Percentiles rank a stretch among this genome's conserved stretches.
phyloP scores from a whole-genome alignment of 768 basidiomycete genomes.

The Boletus sp. region DNA sequence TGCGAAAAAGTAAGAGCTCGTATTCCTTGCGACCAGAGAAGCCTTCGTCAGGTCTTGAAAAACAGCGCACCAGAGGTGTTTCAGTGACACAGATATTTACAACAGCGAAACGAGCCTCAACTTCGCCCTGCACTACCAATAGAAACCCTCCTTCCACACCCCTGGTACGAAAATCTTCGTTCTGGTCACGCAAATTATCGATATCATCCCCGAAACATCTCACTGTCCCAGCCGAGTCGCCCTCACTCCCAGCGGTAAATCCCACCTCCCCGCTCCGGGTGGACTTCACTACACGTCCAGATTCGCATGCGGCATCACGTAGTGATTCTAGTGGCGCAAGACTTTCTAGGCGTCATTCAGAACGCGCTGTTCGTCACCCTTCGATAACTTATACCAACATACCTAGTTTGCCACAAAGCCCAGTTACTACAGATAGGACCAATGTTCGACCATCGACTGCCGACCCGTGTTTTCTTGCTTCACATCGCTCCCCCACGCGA shows the following conservation, averaged over 20 bases:
- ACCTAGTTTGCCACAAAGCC: conserved; percentile 13
- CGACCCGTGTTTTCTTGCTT: conserved; percentile 10
- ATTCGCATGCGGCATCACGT: conserved; percentile 17
- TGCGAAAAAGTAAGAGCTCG: conserved; percentile 55
- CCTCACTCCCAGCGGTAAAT: conserved; percentile 38
- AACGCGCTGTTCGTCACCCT: conserved; percentile 18
- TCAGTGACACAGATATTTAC: conserved; percentile 50
- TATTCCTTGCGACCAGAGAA: conserved; percentile 26
- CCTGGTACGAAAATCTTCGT: conserved; percentile 58
- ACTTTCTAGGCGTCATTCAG: conserved; percentile 47
- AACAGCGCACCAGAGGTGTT: conserved; percentile 47
- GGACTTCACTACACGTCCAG: conserved; percentile 25
- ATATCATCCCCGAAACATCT: conserved; percentile 35
- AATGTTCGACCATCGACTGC: conserved; percentile 18
- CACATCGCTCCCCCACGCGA: conserved; percentile 17
- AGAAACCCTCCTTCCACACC: conserved; percentile 33
- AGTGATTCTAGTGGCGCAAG: conserved; percentile 23
- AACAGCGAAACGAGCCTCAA: conserved; percentile 44
- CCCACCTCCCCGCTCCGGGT: conserved; percentile 43
- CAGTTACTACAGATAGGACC: conserved; percentile 1
- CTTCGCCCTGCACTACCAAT: conserved; percentile 26
- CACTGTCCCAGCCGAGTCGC: conserved; percentile 30
- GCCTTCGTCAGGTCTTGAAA: conserved; percentile 9
- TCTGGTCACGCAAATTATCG: conserved; percentile 56
- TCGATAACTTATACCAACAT: conserved; percentile 5